Percentiles rank a stretch among this genome's conserved stretches.
Evolutionary conservation across 2,329 filamentous ascomycete species (phyloP).

Genomic region (Graphilbum sp.): DNA sequence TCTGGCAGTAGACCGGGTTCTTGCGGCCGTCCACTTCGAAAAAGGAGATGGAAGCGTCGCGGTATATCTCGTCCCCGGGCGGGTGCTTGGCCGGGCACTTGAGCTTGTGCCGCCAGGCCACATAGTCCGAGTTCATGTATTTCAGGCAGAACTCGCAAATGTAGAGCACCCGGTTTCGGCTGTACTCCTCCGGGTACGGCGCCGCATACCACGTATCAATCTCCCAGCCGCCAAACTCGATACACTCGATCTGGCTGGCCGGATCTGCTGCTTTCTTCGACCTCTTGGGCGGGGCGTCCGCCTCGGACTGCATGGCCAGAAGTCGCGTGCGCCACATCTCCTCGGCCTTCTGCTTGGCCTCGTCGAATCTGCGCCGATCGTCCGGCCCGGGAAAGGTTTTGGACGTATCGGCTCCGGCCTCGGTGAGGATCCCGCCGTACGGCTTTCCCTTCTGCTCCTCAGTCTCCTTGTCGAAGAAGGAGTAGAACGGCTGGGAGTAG

Average conservation of each 20-base stretch:
- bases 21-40: slow-evolving; percentile 97
- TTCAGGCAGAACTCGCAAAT: slow-evolving; percentile 99
- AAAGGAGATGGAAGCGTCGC: slow-evolving; percentile 77
- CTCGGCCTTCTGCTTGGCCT: slow-evolving; percentile 79
- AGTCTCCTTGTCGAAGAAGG: slow-evolving; percentile 74
- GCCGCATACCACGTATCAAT: slow-evolving; percentile 99
- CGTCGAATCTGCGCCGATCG: slow-evolving; percentile 76
- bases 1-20: slow-evolving; percentile 97
- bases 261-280: slow-evolving; percentile 65
- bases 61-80: slow-evolving; percentile 94
- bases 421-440: slow-evolving; percentile 83
- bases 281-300: slow-evolving; percentile 45
- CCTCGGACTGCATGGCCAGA: slow-evolving; percentile 46
- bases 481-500: slow-evolving; percentile 69
- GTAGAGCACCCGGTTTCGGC: slow-evolving; percentile 87
- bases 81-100: slow-evolving; percentile 96
- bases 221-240: slow-evolving; percentile 93
- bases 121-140: slow-evolving; percentile 98
- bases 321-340: slow-evolving; percentile 68
- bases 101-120: slow-evolving; percentile 92
- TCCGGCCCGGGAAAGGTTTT: slow-evolving; percentile 67
- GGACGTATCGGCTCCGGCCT: slow-evolving; percentile 78
- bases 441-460: slow-evolving; percentile 87
- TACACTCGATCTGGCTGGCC: slow-evolving; percentile 94
- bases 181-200: slow-evolving; percentile 96